Percentiles rank a stretch among this genome's conserved stretches.
Evolutionary conservation across 2,329 filamentous ascomycete genomes (phyloP).

Genomic region (Penicillium sp.): DNA sequence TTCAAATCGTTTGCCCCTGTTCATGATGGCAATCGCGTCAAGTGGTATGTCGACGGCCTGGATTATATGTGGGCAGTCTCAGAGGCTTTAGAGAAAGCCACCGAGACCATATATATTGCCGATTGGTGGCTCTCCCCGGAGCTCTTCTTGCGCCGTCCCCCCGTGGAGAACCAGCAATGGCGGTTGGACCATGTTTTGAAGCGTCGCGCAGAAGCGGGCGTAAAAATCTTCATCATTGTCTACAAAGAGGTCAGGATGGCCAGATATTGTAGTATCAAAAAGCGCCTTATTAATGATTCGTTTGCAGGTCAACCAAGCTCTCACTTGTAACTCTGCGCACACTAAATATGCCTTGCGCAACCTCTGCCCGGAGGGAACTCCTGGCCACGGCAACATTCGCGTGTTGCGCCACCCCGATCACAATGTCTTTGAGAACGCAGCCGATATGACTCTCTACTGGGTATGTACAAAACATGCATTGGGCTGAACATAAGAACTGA

Average conservation of each 20-base stretch:
- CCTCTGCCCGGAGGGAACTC: slow-evolving; percentile 75
- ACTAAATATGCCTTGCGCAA: slow-evolving; percentile 80
- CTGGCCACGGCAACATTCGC: slow-evolving; percentile 81
- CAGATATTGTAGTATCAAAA: too few species aligned
- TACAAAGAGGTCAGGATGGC: slow-evolving; percentile 67
- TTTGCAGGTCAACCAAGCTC: slow-evolving; percentile 59
- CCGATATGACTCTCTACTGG: slow-evolving; percentile 97
- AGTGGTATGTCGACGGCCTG: slow-evolving; percentile 95
- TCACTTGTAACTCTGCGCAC: slow-evolving; percentile 90
- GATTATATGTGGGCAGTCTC: slow-evolving; percentile 97
- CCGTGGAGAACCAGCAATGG: slow-evolving; percentile 78
- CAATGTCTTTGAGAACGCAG: slow-evolving; percentile 87
- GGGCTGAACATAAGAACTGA: slow-evolving; percentile 4
- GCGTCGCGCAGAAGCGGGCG: slow-evolving; percentile 81
- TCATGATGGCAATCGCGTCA: slow-evolving; percentile 77
- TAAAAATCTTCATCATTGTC: slow-evolving; percentile 89
- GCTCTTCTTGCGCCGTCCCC: slow-evolving; percentile 76
- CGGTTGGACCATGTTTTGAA: slow-evolving; percentile 83
- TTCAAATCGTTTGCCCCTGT: slow-evolving; percentile 91
- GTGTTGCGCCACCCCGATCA: slow-evolving; percentile 92
- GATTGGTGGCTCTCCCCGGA: slow-evolving; percentile 98
- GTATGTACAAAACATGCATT: slow-evolving; percentile 25
- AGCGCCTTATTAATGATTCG: slow-evolving; percentile 1
- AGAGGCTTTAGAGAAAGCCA: slow-evolving; percentile 79
- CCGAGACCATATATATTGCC: slow-evolving; percentile 89